These are phyloP conservation scores for Daldinia bambusicola DNA, from an alignment of 495 filamentous ascomycete species.

Conservation along the genomic window DNA sequence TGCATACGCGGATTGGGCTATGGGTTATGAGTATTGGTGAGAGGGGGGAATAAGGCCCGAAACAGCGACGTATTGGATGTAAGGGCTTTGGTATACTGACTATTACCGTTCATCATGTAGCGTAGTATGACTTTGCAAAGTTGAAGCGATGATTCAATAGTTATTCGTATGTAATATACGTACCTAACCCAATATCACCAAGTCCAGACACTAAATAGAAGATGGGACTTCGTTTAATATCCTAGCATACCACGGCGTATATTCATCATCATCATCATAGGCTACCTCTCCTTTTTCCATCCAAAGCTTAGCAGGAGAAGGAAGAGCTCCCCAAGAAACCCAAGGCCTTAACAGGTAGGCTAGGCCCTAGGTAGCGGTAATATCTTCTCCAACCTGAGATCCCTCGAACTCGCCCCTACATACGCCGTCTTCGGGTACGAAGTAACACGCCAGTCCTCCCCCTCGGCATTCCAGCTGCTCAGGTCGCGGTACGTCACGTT, in stretches of 20 bases:
- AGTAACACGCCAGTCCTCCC: constrained; percentile 78
- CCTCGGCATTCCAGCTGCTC: constrained; percentile 79
- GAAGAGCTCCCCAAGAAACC: not conserved
- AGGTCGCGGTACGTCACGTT: constrained; percentile 78
- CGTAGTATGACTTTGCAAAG: not conserved
- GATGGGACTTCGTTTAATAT: not conserved
- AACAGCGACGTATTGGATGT: not conserved
- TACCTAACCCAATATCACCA: not conserved
- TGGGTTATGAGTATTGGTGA: not conserved
- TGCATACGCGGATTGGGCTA: constrained; percentile 8
- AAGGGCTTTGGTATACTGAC: not conserved
- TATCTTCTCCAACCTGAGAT: constrained; percentile 39
- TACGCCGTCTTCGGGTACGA: constrained; percentile 51
- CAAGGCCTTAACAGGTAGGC: not conserved
- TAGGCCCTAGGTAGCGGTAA: constrained; percentile 20
- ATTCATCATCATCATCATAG: no score
- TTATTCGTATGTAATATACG: no score
- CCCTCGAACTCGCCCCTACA: constrained; percentile 54
- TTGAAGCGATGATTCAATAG: not conserved
- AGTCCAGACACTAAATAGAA: not conserved
- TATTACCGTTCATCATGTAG: not conserved
- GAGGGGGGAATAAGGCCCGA: not conserved
- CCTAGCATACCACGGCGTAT: not conserved
- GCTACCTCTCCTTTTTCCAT: not conserved
- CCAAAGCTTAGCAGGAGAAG: not conserved